phyloP scores from a whole-genome alignment of 2,329 filamentous ascomycete genomes.

The Fusarium sarcochroum region DNA sequence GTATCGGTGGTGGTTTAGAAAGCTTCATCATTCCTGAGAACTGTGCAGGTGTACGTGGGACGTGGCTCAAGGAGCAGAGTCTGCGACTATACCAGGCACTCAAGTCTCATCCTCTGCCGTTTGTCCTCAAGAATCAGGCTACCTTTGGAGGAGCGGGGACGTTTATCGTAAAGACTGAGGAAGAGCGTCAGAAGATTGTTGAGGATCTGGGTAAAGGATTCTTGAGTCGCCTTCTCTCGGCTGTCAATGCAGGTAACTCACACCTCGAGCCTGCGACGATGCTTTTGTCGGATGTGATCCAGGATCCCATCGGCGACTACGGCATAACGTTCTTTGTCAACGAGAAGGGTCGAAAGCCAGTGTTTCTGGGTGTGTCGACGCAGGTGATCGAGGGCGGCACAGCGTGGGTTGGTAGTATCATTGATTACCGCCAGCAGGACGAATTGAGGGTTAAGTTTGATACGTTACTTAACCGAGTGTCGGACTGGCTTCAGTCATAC shows the following conservation, averaged over 20 bases:
- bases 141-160: constrained; percentile 56
- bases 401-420: constrained; percentile 54
- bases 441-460: constrained; percentile 48
- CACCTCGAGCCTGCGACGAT: constrained; percentile 52
- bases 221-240: constrained; percentile 50
- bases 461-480: constrained; percentile 41
- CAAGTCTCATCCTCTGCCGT: constrained; percentile 47
- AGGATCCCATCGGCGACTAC: constrained; percentile 51
- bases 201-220: constrained; percentile 47
- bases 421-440: constrained; percentile 51
- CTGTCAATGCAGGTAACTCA: constrained; percentile 49
- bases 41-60: constrained; percentile 48
- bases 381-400: constrained; percentile 53
- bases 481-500: constrained; percentile 48
- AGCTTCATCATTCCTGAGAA: constrained; percentile 44
- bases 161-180: constrained; percentile 49
- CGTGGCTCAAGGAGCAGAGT: constrained; percentile 51
- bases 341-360: constrained; percentile 38
- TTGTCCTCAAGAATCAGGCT: constrained; percentile 57
- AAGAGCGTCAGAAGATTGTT: constrained; percentile 46
- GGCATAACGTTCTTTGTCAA: constrained; percentile 55
- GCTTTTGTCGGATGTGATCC: constrained; percentile 51
- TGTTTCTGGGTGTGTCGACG: constrained; percentile 53
- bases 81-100: constrained; percentile 45
- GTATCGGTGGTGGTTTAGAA: constrained; percentile 21